Evolutionary conservation across 495 filamentous ascomycete species (phyloP).

Genomic region (Aspergillus asperescens): DNA sequence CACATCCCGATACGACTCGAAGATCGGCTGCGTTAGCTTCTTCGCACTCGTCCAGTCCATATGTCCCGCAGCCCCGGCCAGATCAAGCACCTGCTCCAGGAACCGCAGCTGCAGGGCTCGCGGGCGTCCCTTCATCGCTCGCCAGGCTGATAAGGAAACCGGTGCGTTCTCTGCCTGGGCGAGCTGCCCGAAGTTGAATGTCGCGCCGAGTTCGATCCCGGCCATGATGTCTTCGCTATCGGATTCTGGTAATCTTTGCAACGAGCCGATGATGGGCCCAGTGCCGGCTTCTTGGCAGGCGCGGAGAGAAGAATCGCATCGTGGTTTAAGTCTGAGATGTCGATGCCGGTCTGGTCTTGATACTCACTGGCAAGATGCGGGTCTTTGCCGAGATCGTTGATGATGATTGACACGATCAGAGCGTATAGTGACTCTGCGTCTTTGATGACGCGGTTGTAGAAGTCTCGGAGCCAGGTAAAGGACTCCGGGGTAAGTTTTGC

Average conservation of each 20-base stretch:
- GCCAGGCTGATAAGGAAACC: neutral
- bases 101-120: neutral
- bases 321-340: neutral
- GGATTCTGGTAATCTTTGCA: neutral
- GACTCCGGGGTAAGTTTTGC: neutral
- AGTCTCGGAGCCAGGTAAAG: neutral
- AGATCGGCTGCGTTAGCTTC: neutral
- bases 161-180: neutral
- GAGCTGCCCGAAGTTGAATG: neutral
- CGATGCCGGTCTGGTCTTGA: neutral
- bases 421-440: neutral
- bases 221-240: too few relatives aligned
- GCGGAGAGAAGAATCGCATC: neutral
- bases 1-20: neutral
- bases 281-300: neutral
- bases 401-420: neutral
- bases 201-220: neutral
- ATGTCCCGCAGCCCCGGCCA: neutral
- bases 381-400: neutral
- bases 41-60: neutral
- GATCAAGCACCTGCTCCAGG: neutral
- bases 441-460: neutral
- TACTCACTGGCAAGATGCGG: neutral
- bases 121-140: neutral
- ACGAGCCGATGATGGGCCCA: neutral